phyloP scores from a whole-genome alignment of 768 basidiomycete species.

The Saitozyma podzolica region DNA sequence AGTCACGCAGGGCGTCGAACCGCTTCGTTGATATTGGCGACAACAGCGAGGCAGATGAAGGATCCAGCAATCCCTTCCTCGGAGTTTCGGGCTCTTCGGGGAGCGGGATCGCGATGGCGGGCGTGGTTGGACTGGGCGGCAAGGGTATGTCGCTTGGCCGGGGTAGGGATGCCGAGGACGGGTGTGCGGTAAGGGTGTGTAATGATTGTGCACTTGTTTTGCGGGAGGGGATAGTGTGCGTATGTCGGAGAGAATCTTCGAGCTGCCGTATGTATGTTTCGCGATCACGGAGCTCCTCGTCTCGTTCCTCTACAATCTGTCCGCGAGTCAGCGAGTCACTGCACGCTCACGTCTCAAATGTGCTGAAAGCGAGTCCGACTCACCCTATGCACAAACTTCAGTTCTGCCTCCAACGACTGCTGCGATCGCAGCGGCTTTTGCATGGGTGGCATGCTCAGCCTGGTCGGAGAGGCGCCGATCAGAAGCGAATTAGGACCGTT shows the following conservation, averaged over 20 bases:
- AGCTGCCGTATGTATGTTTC: conserved; percentile 5
- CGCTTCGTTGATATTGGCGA: conserved; percentile 20
- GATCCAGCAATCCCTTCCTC: neutral
- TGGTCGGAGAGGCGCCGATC: conserved; percentile 21
- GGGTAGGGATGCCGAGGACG: conserved; percentile 14
- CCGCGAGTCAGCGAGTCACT: neutral
- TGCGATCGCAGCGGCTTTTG: conserved; percentile 67
- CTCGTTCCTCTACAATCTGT: conserved; percentile 56
- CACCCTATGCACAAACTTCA: conserved; percentile 85
- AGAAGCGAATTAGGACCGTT: conserved; percentile 23
- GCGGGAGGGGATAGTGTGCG: conserved; percentile 47
- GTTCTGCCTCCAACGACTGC: conserved; percentile 85
- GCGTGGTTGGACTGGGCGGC: conserved; percentile 12
- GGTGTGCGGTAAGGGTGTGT: conserved; percentile 1
- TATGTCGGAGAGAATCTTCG: conserved; percentile 11
- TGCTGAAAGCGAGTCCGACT: conserved; percentile 7
- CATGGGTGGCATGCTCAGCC: conserved; percentile 55
- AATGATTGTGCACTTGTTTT: conserved; percentile 27
- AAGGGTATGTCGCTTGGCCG: conserved; percentile 10
- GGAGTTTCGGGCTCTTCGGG: neutral
- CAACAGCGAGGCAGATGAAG: neutral
- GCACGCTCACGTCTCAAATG: neutral
- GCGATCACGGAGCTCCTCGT: conserved; percentile 73
- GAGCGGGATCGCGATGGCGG: neutral
- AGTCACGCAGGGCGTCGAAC: conserved; percentile 14